Evolutionary conservation across 192 early-diverging fungal genomes (phyloP), one percentile per base, ranked within the genome.

Genomic region (Entomortierella chlamydospora): DNA sequence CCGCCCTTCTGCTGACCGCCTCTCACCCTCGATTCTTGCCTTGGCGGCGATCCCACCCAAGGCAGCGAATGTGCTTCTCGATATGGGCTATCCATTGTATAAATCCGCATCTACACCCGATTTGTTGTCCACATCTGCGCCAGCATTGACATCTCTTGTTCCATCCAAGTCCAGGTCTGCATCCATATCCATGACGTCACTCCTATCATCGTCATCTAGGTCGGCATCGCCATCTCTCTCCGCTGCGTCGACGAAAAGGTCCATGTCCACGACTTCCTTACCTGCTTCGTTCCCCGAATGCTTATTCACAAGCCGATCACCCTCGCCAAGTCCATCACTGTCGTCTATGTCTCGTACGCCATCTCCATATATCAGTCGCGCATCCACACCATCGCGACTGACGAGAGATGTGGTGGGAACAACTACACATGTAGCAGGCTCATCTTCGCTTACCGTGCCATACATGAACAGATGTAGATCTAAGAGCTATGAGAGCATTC

Each of bases 51-150:
- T 54, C 23, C 63, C 63, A 11, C 63, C 34, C 9, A 64, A 64
- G 51, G 51, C 51, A 11, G 63, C 51, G 20, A 64, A 49, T 17
- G 51, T 52, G 13, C 37, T 64, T 22, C 26, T 39, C 7, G 63
- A 39, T 23, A 52, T 64, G 50, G 63, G 63, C 0, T 64, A 54
- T 13, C 59, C 59, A 15, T 34, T 64, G n/a, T 53, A 64, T 50
- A 64, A 49, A 30, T 47, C 60, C 4, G 5, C 20, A 9, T 34
- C 56, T 4, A 12, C 45, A 17, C 20, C 45, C 2, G 45, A 47
- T 17, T 47, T 47, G 45, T 20, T 20, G 12, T 47, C 45, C 15
- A 20, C 45, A 4, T 20, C 39, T 41, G n/a, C n/a, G n/a, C n/a
- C 34, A 37, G 34, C 34, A 50, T 50, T 50, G 39, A 9, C 39